Evolutionary conservation across 2,329 filamentous ascomycete species (phyloP).

Genomic region (Botrytis sinoallii): DNA sequence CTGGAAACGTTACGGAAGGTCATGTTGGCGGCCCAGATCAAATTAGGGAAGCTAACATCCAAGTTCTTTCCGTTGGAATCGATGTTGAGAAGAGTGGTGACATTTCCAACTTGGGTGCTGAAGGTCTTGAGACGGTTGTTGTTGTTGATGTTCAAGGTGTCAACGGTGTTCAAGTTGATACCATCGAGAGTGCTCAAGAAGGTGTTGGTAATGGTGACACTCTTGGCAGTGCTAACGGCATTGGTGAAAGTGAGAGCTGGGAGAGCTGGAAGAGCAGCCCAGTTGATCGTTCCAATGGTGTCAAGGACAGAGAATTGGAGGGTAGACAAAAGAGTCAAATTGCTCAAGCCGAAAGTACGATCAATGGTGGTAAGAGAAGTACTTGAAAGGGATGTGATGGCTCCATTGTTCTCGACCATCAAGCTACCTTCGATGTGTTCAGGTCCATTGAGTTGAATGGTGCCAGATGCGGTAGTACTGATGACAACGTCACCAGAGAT

Average conservation of each 20-base stretch:
- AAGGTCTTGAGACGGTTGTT: slow-evolving; percentile 77
- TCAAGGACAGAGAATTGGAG: slow-evolving; percentile 65
- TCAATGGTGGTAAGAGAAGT: slow-evolving; percentile 61
- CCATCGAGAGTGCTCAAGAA: slow-evolving; percentile 74
- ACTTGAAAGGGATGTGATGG: slow-evolving; percentile 62
- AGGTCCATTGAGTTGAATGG: slow-evolving; percentile 59
- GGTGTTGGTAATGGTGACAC: slow-evolving; percentile 80
- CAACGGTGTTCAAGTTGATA: slow-evolving; percentile 73
- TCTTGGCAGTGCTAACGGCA: slow-evolving; percentile 63
- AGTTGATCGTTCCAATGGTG: slow-evolving; percentile 64
- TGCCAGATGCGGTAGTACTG: slow-evolving; percentile 32
- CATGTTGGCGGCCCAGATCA: slow-evolving; percentile 75
- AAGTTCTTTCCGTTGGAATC: slow-evolving; percentile 76
- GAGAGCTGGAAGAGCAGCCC: slow-evolving; percentile 66
- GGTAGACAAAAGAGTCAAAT: slow-evolving; percentile 64
- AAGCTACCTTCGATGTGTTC: slow-evolving; percentile 56
- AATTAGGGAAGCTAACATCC: slow-evolving; percentile 69
- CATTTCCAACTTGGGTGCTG: slow-evolving; percentile 73
- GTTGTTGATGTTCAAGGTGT: slow-evolving; percentile 81
- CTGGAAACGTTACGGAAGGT: slow-evolving; percentile 76
- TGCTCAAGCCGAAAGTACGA: slow-evolving; percentile 66
- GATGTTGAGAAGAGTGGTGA: slow-evolving; percentile 68
- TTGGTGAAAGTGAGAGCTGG: slow-evolving; percentile 55
- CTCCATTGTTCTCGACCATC: slow-evolving; percentile 57
- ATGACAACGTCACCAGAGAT: slow-evolving; percentile 38